Evolutionary conservation across 1,139 yeast genomes (phyloP), one percentile per base, ranked within the genome.

Genomic region (Geotrichum siamense): DNA sequence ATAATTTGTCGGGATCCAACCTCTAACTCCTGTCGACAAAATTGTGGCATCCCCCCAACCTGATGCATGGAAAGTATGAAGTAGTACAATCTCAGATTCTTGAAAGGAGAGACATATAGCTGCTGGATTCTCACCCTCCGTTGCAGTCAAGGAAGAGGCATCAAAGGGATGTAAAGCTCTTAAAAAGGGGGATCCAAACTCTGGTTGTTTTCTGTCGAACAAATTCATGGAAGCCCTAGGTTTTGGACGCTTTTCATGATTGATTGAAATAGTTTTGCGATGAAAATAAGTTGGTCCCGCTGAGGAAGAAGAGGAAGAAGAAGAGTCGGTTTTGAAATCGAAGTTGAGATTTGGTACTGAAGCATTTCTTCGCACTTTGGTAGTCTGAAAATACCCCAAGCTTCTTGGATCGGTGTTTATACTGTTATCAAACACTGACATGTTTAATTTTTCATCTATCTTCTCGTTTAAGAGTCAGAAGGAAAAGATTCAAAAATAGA

Each of bases 1-100:
- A 64, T 86, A 91, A 61, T 89, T 89, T 72, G 89, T 82, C 1
- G 98, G 98, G 15, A 91, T 86, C 98, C 98, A 91, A 22, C 98
- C 98, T 48, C 96, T 72, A 53, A 76, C 75, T 45, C 84, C 75
- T 5, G 83, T 72, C 43, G 78, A 78, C 15, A 81, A 62, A 39
- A 84, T 63, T 0, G 96, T 87, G 2, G 89, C 97, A 62, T 91
- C 97, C 48, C 96, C 96, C 98, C 98, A 91, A 1, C 97, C 98
- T 15, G 95, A 82, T 44, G 83, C 80, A 62, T 91, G 97, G 25
- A 87, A 77, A 8, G 89, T 77, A 60, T 89, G 96, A 5, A 91
- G 83, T 59, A 86, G 82, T 0, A 91, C 94, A 47, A 86, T 68
- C 55, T 87, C 96, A 50, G 79, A 77, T 55, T 78, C 81, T 23